A percentile compares a stretch with the other conserved stretches of the same genome.
Evolutionary conservation across 2,329 filamentous ascomycete species (phyloP).

Genomic region (Plenodomus tracheiphilus): DNA sequence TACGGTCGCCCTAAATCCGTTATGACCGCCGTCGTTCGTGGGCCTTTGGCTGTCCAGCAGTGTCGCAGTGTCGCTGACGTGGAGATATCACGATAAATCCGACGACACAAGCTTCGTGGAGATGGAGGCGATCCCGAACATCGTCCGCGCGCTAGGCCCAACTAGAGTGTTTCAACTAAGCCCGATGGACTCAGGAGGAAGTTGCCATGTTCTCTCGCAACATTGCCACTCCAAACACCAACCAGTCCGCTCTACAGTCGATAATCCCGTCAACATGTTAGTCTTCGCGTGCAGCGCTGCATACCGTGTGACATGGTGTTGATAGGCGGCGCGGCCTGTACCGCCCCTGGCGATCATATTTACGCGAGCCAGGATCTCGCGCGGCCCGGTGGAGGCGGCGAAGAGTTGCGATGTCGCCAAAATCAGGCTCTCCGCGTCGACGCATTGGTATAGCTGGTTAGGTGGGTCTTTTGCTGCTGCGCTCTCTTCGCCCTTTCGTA

Average conservation of each 20-base stretch:
- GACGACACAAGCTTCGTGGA: not conserved
- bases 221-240: not conserved
- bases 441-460: slow-evolving; percentile 1
- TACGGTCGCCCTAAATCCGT: too few species aligned
- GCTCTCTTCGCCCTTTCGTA: not conserved
- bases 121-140: slow-evolving; percentile 3
- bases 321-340: slow-evolving; percentile 10
- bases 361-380: slow-evolving; percentile 11
- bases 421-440: slow-evolving; percentile 14
- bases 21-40: too few species aligned
- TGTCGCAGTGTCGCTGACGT: too few species aligned
- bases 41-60: too few species aligned
- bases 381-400: slow-evolving; percentile 12
- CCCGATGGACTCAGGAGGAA: slow-evolving; percentile 4
- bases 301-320: slow-evolving; percentile 1
- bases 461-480: slow-evolving; percentile 3
- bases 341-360: slow-evolving; percentile 19
- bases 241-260: not conserved
- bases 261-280: slow-evolving; percentile 5
- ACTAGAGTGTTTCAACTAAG: slow-evolving; percentile 5
- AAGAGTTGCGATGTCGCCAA: slow-evolving; percentile 10
- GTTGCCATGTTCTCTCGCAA: slow-evolving; percentile 4
- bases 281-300: slow-evolving; percentile 2
- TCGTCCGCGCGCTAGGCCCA: slow-evolving; percentile 6
- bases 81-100: not conserved